Percentiles rank a stretch among this genome's conserved stretches.
Evolutionary conservation across 371 early-diverging fungal genomes (phyloP).

Genomic region (Dinochytrium kinnereticum): DNA sequence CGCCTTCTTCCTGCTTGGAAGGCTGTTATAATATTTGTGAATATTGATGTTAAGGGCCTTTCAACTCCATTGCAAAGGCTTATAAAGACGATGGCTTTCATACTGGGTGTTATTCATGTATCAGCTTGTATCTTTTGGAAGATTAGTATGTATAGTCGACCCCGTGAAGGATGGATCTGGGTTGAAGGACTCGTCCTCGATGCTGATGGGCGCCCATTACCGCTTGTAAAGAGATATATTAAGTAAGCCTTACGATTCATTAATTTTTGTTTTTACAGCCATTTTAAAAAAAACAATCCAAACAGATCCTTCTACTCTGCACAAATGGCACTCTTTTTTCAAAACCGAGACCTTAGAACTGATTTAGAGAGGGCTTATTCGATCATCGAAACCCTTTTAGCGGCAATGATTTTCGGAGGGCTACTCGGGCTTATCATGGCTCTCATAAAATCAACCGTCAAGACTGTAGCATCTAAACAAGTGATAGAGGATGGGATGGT

Average conservation of each 20-base stretch:
- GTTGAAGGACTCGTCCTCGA: constrained; percentile 3
- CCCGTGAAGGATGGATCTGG: constrained; percentile 10
- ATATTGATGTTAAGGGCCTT: constrained; percentile 12
- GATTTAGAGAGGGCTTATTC: constrained; percentile 10
- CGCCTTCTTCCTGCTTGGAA: constrained; percentile 1
- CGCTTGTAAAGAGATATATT: constrained; percentile 4
- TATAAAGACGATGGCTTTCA: constrained; percentile 8
- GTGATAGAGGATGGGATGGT: constrained; percentile 2
- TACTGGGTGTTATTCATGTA: constrained; percentile 2
- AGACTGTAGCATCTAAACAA: constrained; percentile 15
- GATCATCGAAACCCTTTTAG: constrained; percentile 14
- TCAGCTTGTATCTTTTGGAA: constrained; percentile 20
- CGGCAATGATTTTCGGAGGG: constrained; percentile 11
- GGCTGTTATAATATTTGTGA: not conserved
- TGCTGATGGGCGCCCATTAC: not conserved
- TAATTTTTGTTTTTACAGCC: not conserved
- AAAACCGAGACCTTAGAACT: not conserved
- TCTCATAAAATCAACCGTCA: constrained; percentile 17
- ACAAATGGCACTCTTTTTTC: constrained; percentile 13
- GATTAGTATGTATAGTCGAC: constrained; percentile 13
- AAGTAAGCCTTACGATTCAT: not conserved
- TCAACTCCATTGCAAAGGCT: constrained; percentile 15
- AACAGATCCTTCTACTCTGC: constrained; percentile 13
- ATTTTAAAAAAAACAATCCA: no score
- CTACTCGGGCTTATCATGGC: constrained; percentile 19